Conservation (phyloP, 345 rosid genomes). For the Corchorus olitorius region DNA sequence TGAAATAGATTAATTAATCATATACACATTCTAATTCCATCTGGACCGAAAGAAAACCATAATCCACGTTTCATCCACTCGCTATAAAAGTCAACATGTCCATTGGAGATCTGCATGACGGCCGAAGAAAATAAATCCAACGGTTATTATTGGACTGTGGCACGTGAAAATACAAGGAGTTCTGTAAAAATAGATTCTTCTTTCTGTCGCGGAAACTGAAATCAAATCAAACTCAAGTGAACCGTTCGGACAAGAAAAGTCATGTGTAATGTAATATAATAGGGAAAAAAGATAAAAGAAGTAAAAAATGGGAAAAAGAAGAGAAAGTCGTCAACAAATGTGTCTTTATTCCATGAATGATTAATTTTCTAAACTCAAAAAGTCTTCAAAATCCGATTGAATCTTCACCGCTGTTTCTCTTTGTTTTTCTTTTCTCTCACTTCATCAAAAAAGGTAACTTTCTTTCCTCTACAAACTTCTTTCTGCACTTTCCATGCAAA, state of each 20-base stretch:
- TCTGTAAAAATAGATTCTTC: not conserved
- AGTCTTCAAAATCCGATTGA: slow-evolving; percentile 13
- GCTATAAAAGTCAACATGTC: not conserved
- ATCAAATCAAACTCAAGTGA: too few species aligned
- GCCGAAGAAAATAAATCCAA: not conserved
- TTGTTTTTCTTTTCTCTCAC: not conserved
- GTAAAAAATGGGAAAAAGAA: not conserved
- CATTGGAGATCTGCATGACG: not conserved
- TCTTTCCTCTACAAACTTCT: slow-evolving; percentile 7
- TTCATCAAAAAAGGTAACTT: slow-evolving; percentile 6
- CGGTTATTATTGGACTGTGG: not conserved
- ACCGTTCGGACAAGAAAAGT: slow-evolving; percentile 2
- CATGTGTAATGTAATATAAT: not conserved
- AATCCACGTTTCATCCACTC: not conserved
- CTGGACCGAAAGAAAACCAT: too few species aligned
- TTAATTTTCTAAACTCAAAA: not conserved
- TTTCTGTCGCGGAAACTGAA: not conserved
- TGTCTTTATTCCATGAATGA: not conserved
- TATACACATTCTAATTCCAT: too few species aligned
- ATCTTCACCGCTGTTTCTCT: not conserved
- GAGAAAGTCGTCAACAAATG: not conserved
- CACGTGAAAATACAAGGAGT: too few species aligned
- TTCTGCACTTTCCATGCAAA: not conserved
- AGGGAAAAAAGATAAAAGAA: not conserved
- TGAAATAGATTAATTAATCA: too few species aligned